phyloP scores from a whole-genome alignment of 2,329 filamentous ascomycete species.

The Xylariaceae sp. region DNA sequence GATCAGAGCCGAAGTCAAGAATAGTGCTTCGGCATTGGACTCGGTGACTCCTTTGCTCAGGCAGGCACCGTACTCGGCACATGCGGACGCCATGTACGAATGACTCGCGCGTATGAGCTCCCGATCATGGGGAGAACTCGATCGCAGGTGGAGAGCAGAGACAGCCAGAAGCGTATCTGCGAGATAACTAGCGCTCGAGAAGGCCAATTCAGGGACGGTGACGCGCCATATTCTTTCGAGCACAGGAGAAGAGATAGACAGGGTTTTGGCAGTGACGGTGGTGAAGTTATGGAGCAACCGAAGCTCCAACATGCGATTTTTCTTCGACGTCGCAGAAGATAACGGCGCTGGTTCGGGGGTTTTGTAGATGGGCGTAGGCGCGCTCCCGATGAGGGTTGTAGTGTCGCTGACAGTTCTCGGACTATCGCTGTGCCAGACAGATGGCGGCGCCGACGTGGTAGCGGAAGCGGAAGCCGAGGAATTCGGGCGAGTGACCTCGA shows the following conservation, averaged over 20 bases:
- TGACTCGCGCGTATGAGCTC: conserved; percentile 58
- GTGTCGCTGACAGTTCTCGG: conserved; percentile 26
- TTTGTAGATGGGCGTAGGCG: conserved; percentile 34
- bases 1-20: conserved; percentile 58
- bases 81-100: conserved; percentile 58
- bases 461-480: conserved; percentile 26
- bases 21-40: conserved; percentile 57
- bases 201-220: conserved; percentile 56
- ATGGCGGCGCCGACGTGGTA: conserved; percentile 22
- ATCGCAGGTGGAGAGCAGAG: conserved; percentile 57
- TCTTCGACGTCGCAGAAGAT: conserved; percentile 35
- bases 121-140: conserved; percentile 51
- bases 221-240: conserved; percentile 55
- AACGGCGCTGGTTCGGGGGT: conserved; percentile 34
- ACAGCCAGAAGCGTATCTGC: conserved; percentile 61
- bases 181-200: conserved; percentile 52
- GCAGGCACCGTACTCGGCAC: conserved; percentile 54
- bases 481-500: conserved; percentile 31
- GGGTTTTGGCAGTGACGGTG: conserved; percentile 53
- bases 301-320: conserved; percentile 52
- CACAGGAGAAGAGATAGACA: conserved; percentile 48
- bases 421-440: conserved; percentile 28
- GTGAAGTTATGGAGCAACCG: conserved; percentile 62
- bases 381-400: conserved; percentile 24
- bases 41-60: conserved; percentile 53